These are phyloP conservation scores for Thelephora terrestris DNA, from an alignment of 1,284 basidiomycete genomes.

Conservation along the genomic window DNA sequence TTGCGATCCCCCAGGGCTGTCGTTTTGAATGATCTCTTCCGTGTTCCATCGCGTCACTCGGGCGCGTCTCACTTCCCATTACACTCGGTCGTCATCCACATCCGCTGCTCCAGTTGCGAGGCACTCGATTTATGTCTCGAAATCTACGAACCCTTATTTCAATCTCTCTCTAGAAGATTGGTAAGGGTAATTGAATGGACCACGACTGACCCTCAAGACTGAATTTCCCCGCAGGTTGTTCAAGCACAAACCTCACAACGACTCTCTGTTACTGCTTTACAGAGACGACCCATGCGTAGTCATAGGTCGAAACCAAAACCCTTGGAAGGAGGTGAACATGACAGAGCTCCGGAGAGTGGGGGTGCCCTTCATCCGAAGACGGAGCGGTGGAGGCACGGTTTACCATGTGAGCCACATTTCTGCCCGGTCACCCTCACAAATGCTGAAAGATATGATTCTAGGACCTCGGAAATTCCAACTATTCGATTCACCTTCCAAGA, in stretches of 20 bases:
- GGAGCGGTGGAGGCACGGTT: constrained; percentile 96
- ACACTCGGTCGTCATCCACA: neutral
- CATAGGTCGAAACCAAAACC: constrained; percentile 95
- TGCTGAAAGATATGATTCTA: constrained; percentile 23
- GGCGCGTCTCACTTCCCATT: neutral
- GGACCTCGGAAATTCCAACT: constrained; percentile 97
- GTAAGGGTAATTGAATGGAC: constrained; percentile 32
- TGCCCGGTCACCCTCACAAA: neutral
- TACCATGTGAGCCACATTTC: constrained; percentile 68
- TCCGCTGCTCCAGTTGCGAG: constrained; percentile 11
- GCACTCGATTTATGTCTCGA: constrained; percentile 72
- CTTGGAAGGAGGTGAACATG: constrained; percentile 94
- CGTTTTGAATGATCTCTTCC: neutral
- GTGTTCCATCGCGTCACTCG: neutral
- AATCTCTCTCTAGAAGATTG: constrained; percentile 94
- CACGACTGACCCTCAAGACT: constrained; percentile 1
- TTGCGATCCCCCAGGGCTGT: neutral
- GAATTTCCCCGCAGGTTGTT: constrained; percentile 57
- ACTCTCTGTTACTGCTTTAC: constrained; percentile 81
- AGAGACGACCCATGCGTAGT: constrained; percentile 87
- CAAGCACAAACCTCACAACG: constrained; percentile 53
- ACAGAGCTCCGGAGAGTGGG: constrained; percentile 35
- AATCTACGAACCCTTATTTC: constrained; percentile 82
- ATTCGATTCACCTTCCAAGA: constrained; percentile 87
- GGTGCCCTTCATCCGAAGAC: constrained; percentile 76